Evolutionary conservation across 1,139 yeast species (phyloP), one percentile per base, ranked within the genome.

Genomic region (Tardiomyces blankii): DNA sequence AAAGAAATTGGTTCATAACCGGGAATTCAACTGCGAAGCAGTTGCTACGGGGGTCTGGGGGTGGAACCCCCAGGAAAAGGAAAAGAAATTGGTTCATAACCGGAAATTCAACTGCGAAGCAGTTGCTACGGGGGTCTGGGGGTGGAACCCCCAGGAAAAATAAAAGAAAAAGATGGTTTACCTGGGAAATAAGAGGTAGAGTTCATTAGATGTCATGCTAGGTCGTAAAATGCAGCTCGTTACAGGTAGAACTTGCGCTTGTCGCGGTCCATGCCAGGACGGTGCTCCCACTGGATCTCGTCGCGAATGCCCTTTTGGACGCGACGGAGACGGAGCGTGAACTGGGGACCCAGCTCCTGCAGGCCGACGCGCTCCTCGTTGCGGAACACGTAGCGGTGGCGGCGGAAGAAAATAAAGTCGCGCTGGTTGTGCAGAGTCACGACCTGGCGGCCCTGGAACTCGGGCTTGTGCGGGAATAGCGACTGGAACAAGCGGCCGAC

Each of bases 261-360:
- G 63, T 91, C 96, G 60, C 83, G 81, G 65, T 91, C 97, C 96
- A 91, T 89, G 54, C 85, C 95, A 13, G 96, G 82, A 56, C 86
- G 78, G 67, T 88, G 95, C 66, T 91, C 96, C 96, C 97, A 91
- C 59, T 87, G 95, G 28, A 86, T 74, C 57, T 91, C 97, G 53
- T 87, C 95, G 60, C 81, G 80, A 57, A 91, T 75, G 42, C 97
- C 98, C 69, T 80, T 82, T 64, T 89, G 97, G 50, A 93, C 71
- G 60, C 97, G 74, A 63, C 96, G 76, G 54, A 93, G 70, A 61
- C 84, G 82, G 61, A 91, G 68, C 0, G 98, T 93, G 63, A 91
- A 93, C 64, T 89, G 96, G 0, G 98, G 98, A 0, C 98, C 98
- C 43, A 91, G 70, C 61, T 93, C 98, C 61, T 91, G 98, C 46